Base-by-base conservation (phyloP, 306 rosid species). In the Vigna hirtella region DNA sequence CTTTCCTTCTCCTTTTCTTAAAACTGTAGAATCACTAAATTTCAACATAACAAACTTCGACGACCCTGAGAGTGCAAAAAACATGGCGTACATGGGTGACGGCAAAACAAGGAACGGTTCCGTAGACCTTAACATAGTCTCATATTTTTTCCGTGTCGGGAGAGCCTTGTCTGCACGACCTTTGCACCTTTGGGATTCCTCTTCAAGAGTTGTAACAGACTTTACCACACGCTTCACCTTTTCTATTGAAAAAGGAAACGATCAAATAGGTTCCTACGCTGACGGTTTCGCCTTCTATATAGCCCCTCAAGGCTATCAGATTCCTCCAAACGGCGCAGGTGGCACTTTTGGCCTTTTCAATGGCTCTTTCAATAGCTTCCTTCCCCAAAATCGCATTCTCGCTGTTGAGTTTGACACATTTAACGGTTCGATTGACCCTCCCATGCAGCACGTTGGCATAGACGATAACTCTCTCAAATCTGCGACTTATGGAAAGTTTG, bases 31-130 rank as follows among this genome's bases (percentile, higher is more conserved):
- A 1, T 53, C 85, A 64, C 69, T 82, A 34, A 52, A 12, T n/a
- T 82, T 82, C 85, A 82, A 77, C 49, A 82, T 77, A 64, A 82
- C 82, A 26, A 63, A 77, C 51, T 82, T 82, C 47, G 24, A 71
- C 20, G 74, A 76, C 18, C 53, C 53, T 7, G 48, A 42, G 9
- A 0, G 55, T 38, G 45, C 62, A 1, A 20, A 9, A 15, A 53
- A 13, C 69, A 77, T 82, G 17, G 49, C 59, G n/a, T 82, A 70
- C 42, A 18, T 52, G 15, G 85, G 85, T 53, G 85, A 82, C 5
- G 85, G 73, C 6, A 36, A 9, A 45, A 7, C 61, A n/a, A 76
- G 63, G 9, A 63, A 70, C 17, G 82, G 82, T 2, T 70, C 85
- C 55, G 45, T 82, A 6, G 70, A 77, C 3, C 63, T 82, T 1